A percentile compares a stretch with the other conserved stretches of the same genome.
phyloP scores from a whole-genome alignment of 2,329 filamentous ascomycete genomes.

The Nemania abortiva region DNA sequence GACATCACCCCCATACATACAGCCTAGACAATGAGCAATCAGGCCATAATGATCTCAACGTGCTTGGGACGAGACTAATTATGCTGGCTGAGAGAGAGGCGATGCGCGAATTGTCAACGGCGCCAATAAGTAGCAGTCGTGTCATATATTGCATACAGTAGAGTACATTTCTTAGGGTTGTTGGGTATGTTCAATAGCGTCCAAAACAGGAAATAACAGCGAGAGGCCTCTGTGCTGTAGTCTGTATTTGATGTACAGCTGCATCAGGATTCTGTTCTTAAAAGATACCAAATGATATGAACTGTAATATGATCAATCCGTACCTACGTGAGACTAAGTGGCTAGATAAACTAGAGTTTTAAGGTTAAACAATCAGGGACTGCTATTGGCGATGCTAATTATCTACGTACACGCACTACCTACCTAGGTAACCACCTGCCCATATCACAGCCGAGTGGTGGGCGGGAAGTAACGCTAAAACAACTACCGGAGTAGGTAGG shows the following conservation, averaged over 20 bases:
- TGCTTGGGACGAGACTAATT: constrained; percentile 4
- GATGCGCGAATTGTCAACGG: constrained; percentile 22
- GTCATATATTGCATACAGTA: constrained; percentile 5
- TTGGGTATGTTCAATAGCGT: neutral
- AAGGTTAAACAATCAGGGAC: neutral
- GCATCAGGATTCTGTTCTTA: neutral
- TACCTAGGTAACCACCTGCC: neutral
- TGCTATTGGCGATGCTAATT: constrained; percentile 15
- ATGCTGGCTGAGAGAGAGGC: neutral
- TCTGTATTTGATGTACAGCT: neutral
- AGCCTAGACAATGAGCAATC: constrained; percentile 17
- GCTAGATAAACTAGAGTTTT: neutral
- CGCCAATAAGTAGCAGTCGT: constrained; percentile 1
- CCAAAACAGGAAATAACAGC: constrained; percentile 32
- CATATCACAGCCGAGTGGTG: constrained; percentile 1
- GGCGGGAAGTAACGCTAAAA: constrained; percentile 29
- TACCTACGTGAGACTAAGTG: neutral
- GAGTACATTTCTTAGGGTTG: neutral
- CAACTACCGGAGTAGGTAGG: constrained; percentile 36
- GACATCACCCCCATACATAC: neutral
- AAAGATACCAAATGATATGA: constrained; percentile 7
- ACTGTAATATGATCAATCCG: constrained; percentile 1
- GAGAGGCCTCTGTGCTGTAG: constrained; percentile 17
- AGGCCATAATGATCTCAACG: constrained; percentile 18
- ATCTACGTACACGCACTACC: neutral